Evolutionary conservation across 169 alveolate species (phyloP).

Genomic region (Cardiosporidium cionae): DNA sequence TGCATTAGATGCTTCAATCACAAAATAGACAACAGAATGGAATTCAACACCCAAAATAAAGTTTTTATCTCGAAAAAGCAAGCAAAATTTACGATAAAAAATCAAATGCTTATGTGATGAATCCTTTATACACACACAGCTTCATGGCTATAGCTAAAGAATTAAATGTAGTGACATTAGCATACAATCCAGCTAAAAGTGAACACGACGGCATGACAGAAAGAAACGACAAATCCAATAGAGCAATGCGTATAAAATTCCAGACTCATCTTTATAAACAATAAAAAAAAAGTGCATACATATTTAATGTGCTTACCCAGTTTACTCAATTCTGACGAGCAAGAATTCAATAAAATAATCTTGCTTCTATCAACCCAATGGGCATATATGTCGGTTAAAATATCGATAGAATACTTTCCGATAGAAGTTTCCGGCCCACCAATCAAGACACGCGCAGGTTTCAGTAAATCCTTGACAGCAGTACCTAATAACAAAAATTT

Average conservation of each 20-base stretch:
- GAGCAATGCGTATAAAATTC: no score
- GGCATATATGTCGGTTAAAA: slow-evolving; percentile 55
- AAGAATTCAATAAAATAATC: slow-evolving; percentile 53
- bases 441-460: slow-evolving; percentile 36
- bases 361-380: slow-evolving; percentile 64
- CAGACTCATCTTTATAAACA: no score
- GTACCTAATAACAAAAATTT: slow-evolving; percentile 43
- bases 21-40: not conserved
- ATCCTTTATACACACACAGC: no score
- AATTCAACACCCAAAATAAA: not conserved
- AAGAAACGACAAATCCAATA: no score
- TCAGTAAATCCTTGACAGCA: slow-evolving; percentile 42
- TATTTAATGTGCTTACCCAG: slow-evolving; percentile 2
- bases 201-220: no score
- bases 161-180: no score
- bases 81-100: no score
- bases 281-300: slow-evolving; percentile 11
- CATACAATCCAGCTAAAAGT: no score
- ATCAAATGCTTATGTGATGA: no score
- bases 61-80: no score
- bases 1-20: slow-evolving; percentile 61
- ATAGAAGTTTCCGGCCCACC: slow-evolving; percentile 48
- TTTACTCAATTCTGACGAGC: slow-evolving; percentile 77
- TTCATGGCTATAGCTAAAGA: no score
- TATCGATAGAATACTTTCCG: slow-evolving; percentile 38